phyloP scores from a whole-genome alignment of 352 stramenopile genomes.

The Globisporangium cylindrosporum region DNA sequence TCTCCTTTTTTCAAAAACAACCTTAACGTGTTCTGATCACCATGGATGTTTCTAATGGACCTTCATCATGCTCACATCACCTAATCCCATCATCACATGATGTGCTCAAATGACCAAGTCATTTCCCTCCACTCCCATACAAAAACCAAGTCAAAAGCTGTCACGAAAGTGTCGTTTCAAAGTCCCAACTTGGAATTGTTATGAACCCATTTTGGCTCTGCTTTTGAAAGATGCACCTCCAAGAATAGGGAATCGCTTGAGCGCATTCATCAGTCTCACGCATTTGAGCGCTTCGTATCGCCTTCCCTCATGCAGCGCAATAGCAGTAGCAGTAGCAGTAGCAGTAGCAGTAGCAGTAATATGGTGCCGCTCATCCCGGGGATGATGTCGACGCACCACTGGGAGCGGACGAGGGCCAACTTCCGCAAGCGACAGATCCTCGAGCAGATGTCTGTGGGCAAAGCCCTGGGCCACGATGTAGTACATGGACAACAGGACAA shows the following conservation, averaged over 20 bases:
- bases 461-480: conserved; percentile 15
- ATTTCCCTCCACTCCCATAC: background rate
- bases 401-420: conserved; percentile 39
- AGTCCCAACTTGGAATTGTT: background rate
- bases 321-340: background rate
- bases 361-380: conserved; percentile 50
- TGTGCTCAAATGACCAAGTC: background rate
- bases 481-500: conserved; percentile 3
- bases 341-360: background rate
- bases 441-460: conserved; percentile 59
- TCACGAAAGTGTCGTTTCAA: background rate
- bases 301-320: conserved; percentile 6
- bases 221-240: background rate
- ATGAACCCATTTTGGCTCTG: background rate
- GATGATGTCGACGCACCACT: conserved; percentile 48
- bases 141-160: background rate
- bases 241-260: conserved; percentile 3
- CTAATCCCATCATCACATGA: background rate
- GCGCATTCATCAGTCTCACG: background rate
- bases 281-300: background rate
- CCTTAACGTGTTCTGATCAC: background rate
- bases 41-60: background rate
- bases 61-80: background rate
- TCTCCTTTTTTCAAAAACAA: conserved; percentile 5
- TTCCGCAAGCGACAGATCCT: conserved; percentile 64